These are phyloP conservation scores for Licmophora abbreviata DNA, from an alignment of 108 stramenopile genomes.

Conservation along the genomic window DNA sequence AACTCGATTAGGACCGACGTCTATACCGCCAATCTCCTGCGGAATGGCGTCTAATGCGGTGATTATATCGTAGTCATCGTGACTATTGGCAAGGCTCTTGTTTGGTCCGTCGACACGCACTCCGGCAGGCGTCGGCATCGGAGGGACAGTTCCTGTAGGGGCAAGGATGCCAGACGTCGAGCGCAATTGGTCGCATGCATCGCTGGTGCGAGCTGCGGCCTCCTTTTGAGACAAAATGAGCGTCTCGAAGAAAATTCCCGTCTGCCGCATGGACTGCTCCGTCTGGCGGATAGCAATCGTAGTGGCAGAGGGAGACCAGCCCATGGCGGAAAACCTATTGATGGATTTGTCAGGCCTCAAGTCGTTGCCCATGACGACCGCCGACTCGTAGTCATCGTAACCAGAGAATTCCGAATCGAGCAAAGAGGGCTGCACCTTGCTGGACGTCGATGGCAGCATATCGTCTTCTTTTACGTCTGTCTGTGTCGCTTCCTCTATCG, in stretches of 20 bases:
- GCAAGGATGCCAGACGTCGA: slow-evolving; percentile 1
- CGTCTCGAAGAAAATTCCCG: slow-evolving; percentile 12
- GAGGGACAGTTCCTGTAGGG: too few relatives aligned
- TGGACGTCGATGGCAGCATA: not conserved
- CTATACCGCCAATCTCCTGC: too few relatives aligned
- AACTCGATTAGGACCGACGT: slow-evolving; percentile 10
- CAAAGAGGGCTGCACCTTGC: too few relatives aligned
- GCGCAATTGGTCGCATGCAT: slow-evolving; percentile 7
- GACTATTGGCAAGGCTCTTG: too few relatives aligned
- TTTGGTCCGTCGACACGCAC: too few relatives aligned
- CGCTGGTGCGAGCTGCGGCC: slow-evolving; percentile 2
- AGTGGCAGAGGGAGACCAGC: slow-evolving; percentile 33
- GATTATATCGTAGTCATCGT: too few relatives aligned
- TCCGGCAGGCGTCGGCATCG: too few relatives aligned
- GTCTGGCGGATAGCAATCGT: slow-evolving; percentile 29
- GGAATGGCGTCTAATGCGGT: too few relatives aligned
- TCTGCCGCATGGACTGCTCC: slow-evolving; percentile 16
- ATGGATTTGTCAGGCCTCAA: slow-evolving; percentile 29
- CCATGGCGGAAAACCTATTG: slow-evolving; percentile 56
- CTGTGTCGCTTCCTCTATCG: not conserved
- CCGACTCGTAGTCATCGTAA: slow-evolving; percentile 42
- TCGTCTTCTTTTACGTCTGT: slow-evolving; percentile 2
- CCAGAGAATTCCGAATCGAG: slow-evolving; percentile 16
- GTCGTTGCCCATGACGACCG: slow-evolving; percentile 51
- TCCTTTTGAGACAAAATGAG: slow-evolving; percentile 13